Evolutionary conservation across 2,329 filamentous ascomycete species (phyloP), one percentile per base, ranked within the genome.

Genomic region (Xylaria sp.): DNA sequence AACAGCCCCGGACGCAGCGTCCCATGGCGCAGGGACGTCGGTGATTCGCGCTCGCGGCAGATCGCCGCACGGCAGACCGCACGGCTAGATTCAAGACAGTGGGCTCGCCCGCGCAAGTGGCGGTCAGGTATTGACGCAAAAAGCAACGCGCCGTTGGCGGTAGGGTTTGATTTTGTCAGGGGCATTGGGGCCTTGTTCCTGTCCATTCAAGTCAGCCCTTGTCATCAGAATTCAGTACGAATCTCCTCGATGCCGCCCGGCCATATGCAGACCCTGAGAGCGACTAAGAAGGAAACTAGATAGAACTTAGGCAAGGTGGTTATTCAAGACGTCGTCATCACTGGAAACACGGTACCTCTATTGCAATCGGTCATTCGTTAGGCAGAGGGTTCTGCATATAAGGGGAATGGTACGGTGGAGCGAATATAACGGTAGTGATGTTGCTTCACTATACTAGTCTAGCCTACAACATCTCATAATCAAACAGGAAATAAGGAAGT

Each of bases 1-100:
- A 48, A 46, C 29, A 52, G 54, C 43, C 51, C 40, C 40, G 21
- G 23, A 53, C 51, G 54, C 55, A 54, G 51, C 53, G 47, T 62
- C 31, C 46, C 40, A 62, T 44, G 44, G 25, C 40, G 8, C 11
- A 43, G 29, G 23, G 25, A 46, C 41, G 17, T 49, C 58, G 47
- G 29, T 35, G 15, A 48, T 35, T 31, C 25, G 54, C 31, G 23
- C 38, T 25, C 40, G 4, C 13, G 17, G 15, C 37, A 31, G 21
- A 43, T 55, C 43, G 23, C 31, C 52, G 43, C 38, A n/a, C 47
- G 52, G 48, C 23, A 51, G 37, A 31, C 37, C 41, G 29, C 47
- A 37, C 23, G 10, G 19, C 46, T 52, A 8, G 43, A 25, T 19
- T 54, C 43, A 23, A 62, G 37, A 48, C 33, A 54, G n/a, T 27